These are phyloP conservation scores for Pseudophaeomoniella oleicola DNA, from an alignment of 2,329 filamentous ascomycete genomes.

Conservation along the genomic window DNA sequence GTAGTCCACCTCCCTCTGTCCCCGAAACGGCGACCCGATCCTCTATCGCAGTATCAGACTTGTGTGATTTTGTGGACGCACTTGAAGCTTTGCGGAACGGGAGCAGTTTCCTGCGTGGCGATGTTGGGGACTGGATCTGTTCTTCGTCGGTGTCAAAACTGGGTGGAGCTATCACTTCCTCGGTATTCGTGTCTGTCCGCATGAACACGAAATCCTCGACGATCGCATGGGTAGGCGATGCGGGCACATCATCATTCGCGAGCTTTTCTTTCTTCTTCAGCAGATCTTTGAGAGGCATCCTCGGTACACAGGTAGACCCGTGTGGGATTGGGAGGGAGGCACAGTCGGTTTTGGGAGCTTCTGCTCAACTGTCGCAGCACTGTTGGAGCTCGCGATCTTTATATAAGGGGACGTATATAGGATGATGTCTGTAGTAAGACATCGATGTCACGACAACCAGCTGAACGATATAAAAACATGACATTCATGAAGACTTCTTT, in stretches of 20 bases:
- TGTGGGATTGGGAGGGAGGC: too few relatives aligned
- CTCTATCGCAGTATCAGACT: slow-evolving; percentile 12
- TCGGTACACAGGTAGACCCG: too few relatives aligned
- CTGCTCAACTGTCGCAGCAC: too few relatives aligned
- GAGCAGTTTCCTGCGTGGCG: slow-evolving; percentile 8
- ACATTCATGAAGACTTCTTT: too few relatives aligned
- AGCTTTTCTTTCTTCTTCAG: slow-evolving; percentile 49
- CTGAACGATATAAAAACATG: too few relatives aligned
- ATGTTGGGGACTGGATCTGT: slow-evolving; percentile 9
- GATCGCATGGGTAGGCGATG: slow-evolving; percentile 13
- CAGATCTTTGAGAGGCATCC: slow-evolving; percentile 48
- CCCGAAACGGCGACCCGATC: slow-evolving; percentile 18
- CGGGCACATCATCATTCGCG: slow-evolving; percentile 18
- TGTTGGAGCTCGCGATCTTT: too few relatives aligned
- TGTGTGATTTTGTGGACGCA: slow-evolving; percentile 1
- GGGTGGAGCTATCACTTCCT: slow-evolving; percentile 66
- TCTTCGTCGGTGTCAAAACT: slow-evolving; percentile 24
- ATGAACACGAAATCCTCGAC: slow-evolving; percentile 59
- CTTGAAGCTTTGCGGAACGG: neutral
- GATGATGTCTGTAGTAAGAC: too few relatives aligned
- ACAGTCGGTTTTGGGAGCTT: too few relatives aligned
- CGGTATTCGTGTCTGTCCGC: slow-evolving; percentile 65
- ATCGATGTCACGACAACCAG: too few relatives aligned
- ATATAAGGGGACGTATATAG: too few relatives aligned
- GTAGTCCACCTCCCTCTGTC: slow-evolving; percentile 4